A percentile compares a stretch with the other conserved stretches of the same genome.
These are phyloP conservation scores for Phytophthora podocarpi DNA, from an alignment of 352 stramenopile genomes.

Conservation along the genomic window DNA sequence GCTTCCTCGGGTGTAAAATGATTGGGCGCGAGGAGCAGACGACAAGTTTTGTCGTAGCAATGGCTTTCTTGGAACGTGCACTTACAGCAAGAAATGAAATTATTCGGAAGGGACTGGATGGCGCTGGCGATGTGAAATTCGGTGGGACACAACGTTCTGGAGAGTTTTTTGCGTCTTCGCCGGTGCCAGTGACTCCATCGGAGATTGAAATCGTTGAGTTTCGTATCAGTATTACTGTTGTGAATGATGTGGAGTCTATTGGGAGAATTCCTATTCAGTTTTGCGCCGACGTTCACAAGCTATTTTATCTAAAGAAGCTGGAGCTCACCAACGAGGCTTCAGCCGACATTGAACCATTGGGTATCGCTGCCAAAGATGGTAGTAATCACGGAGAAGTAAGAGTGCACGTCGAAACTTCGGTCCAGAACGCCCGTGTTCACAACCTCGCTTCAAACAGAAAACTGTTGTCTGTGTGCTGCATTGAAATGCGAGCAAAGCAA, in stretches of 20 bases:
- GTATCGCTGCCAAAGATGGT: not conserved
- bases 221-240: constrained; percentile 17
- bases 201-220: constrained; percentile 31
- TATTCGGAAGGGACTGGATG: constrained; percentile 21
- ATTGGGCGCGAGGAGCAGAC: constrained; percentile 33
- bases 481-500: constrained; percentile 26
- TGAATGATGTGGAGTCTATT: constrained; percentile 24
- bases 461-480: constrained; percentile 14
- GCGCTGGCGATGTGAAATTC: not conserved
- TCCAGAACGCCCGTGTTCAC: constrained; percentile 19
- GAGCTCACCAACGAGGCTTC: not conserved
- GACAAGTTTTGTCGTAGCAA: constrained; percentile 42
- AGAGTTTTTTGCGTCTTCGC: not conserved
- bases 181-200: not conserved
- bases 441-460: constrained; percentile 18
- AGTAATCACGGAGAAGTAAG: not conserved
- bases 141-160: not conserved
- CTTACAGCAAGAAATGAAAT: constrained; percentile 46
- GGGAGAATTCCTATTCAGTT: constrained; percentile 24
- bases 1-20: constrained; percentile 48
- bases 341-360: not conserved
- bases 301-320: constrained; percentile 7
- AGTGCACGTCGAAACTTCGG: constrained; percentile 16
- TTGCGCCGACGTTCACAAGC: constrained; percentile 12
- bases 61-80: constrained; percentile 46